Evolutionary conservation across 1,284 basidiomycete genomes (phyloP), one percentile per base, ranked within the genome.

Genomic region (Ustilago cynodontis): DNA sequence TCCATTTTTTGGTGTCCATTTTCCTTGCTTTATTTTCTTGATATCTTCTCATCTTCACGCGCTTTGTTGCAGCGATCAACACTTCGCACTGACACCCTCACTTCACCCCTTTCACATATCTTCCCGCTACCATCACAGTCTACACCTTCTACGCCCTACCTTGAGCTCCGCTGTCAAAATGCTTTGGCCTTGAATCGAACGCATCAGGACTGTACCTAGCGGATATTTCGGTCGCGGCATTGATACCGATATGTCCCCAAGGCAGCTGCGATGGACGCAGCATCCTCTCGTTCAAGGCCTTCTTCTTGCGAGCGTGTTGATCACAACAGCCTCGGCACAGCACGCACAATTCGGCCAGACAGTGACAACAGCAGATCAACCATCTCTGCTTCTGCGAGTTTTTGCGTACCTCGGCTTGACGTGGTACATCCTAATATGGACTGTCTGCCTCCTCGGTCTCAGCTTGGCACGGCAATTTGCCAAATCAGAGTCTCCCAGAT

Each of bases 381-480:
- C 43, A 7, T 57, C 53, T 7, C 35, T 33, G 20, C 14, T 50
- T 11, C 18, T 53, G 4, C 41, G 51, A 1, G 33, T 49, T 1
- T 20, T 70, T 5, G 71, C 71, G 1, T 52, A 61, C 13, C 39
- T 71, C 5, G 65, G 58, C 33, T 79, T 93, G 20, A 87, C 87
- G 16, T 94, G 94, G 91, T 98, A 94, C 85, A 67, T 86, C 4
- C 83, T 89, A 33, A 84, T 97, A 52, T 95, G 93, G 92, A 86
- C 88, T 7, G 85, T 98, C 29, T 90, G 92, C 41, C 85, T 94
- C 0, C 82, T 95, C 13, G 95, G 95, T 7, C 93, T 93, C 79
- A 84, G 88, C 52, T 88, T 75, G 4, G 51, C 65, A 0, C 53
- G 53, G 9, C 49, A 57, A 20, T 53, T 58, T 37, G 66, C 53